Conservation (phyloP, 257 asterid genomes). For the Petunia axillaris region DNA sequence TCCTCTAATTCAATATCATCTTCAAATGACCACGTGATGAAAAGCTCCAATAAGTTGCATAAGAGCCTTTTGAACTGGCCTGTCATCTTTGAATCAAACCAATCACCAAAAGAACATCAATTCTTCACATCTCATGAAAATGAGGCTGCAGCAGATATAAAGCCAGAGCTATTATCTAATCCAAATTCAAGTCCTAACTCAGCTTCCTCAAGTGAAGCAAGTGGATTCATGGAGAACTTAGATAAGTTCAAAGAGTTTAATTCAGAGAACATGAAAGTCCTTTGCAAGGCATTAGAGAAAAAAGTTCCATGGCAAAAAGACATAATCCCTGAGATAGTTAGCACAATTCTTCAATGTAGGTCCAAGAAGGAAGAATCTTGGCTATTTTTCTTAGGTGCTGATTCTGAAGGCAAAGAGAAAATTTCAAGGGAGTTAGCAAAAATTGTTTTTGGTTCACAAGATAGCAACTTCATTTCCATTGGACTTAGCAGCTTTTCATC, state of each 20-base stretch:
- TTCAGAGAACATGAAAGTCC: slow-evolving; percentile 44
- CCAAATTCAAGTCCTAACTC: slow-evolving; percentile 97
- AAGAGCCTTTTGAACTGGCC: slow-evolving; percentile 56
- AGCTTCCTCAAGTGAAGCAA: slow-evolving; percentile 95
- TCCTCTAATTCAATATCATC: slow-evolving; percentile 77
- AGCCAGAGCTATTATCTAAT: slow-evolving; percentile 80
- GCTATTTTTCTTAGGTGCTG: slow-evolving; percentile 71
- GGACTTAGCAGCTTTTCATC: slow-evolving; percentile 54
- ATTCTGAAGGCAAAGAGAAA: slow-evolving; percentile 62
- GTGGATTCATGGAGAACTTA: slow-evolving; percentile 44
- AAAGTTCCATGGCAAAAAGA: slow-evolving; percentile 69
- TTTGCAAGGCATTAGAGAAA: slow-evolving; percentile 58
- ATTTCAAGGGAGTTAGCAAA: slow-evolving; percentile 68
- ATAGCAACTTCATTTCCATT: slow-evolving; percentile 40
- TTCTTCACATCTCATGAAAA: slow-evolving; percentile 41
- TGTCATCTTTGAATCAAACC: slow-evolving; percentile 41
- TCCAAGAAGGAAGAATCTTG: slow-evolving; percentile 57
- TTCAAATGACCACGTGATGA: slow-evolving; percentile 46
- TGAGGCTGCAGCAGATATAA: slow-evolving; percentile 38
- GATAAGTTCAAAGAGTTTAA: slow-evolving; percentile 45
- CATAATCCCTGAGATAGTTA: slow-evolving; percentile 49
- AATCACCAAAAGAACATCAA: slow-evolving; percentile 43
- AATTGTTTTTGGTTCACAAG: slow-evolving; percentile 59
- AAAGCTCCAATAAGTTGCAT: slow-evolving; percentile 41
- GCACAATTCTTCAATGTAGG: slow-evolving; percentile 63